Percentiles rank a stretch among this genome's conserved stretches.
These are phyloP conservation scores for Xylaria sp. DNA, from an alignment of 2,329 filamentous ascomycete genomes.

Conservation along the genomic window DNA sequence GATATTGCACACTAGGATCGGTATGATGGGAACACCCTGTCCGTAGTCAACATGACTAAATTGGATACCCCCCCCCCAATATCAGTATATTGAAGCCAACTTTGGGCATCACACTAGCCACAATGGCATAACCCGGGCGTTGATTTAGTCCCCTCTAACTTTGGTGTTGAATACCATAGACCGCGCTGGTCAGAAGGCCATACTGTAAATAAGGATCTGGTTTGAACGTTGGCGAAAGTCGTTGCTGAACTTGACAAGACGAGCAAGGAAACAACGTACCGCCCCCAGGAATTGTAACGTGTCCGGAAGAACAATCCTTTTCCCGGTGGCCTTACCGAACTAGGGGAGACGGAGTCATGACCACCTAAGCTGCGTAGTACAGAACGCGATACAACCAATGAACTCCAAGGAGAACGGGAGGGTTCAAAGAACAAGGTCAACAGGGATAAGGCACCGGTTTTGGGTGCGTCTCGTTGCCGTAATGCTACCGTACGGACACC, in stretches of 20 bases:
- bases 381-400: neutral
- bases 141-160: no score
- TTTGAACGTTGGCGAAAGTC: neutral
- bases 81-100: neutral
- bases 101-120: neutral
- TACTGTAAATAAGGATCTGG: neutral
- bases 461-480: neutral
- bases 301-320: neutral
- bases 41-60: constrained; percentile 35
- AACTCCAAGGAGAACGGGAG: neutral
- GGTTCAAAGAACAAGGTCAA: neutral
- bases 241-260: neutral
- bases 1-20: constrained; percentile 22
- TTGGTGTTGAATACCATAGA: neutral
- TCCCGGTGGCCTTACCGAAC: neutral
- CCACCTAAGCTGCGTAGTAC: neutral
- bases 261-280: neutral
- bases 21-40: constrained; percentile 27
- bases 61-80: constrained; percentile 25
- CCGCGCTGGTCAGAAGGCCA: neutral
- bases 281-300: neutral
- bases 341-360: neutral
- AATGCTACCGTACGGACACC: neutral
- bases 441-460: no score
- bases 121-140: neutral